A percentile compares a stretch with the other conserved stretches of the same genome.
Evolutionary conservation across 2,329 filamentous ascomycete genomes (phyloP).

Genomic region (Nemania sp.): DNA sequence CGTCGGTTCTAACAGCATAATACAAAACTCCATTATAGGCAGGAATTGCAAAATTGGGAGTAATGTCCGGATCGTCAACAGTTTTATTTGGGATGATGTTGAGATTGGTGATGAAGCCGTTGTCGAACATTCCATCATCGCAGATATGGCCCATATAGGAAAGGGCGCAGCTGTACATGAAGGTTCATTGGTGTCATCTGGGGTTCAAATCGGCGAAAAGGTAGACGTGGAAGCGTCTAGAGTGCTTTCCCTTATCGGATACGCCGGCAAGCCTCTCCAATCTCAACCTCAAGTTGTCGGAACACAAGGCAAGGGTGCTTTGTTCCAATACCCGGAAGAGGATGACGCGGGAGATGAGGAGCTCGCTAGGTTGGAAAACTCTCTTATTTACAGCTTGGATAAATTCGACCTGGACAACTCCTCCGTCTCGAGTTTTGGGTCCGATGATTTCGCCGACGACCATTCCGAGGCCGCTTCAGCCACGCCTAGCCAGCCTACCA

Average conservation of each 20-base stretch:
- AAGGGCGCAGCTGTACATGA: slow-evolving; percentile 75
- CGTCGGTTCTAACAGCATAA: slow-evolving; percentile 76
- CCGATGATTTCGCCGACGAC: slow-evolving; percentile 73
- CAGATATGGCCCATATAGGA: slow-evolving; percentile 77
- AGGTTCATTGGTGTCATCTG: slow-evolving; percentile 83
- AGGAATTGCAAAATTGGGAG: slow-evolving; percentile 87
- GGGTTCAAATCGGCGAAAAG: slow-evolving; percentile 76
- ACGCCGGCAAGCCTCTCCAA: slow-evolving; percentile 54
- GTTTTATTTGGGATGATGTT: slow-evolving; percentile 89
- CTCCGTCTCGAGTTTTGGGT: slow-evolving; percentile 69
- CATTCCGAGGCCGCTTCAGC: slow-evolving; percentile 70
- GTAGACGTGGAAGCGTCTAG: slow-evolving; percentile 57
- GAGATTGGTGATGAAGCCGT: slow-evolving; percentile 79
- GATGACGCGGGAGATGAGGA: slow-evolving; percentile 65
- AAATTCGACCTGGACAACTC: slow-evolving; percentile 65
- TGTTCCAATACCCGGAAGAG: slow-evolving; percentile 60
- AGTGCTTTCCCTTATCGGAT: slow-evolving; percentile 55
- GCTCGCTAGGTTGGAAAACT: slow-evolving; percentile 64
- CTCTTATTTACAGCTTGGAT: slow-evolving; percentile 66
- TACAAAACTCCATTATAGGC: slow-evolving; percentile 84
- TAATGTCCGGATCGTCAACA: slow-evolving; percentile 81
- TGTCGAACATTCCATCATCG: slow-evolving; percentile 80
- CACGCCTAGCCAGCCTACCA: slow-evolving; percentile 68
- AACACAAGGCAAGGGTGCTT: slow-evolving; percentile 62
- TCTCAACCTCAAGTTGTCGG: slow-evolving; percentile 63